Evolutionary conservation across 768 basidiomycete species (phyloP).

Genomic region (Rhodotorula diobovata): DNA sequence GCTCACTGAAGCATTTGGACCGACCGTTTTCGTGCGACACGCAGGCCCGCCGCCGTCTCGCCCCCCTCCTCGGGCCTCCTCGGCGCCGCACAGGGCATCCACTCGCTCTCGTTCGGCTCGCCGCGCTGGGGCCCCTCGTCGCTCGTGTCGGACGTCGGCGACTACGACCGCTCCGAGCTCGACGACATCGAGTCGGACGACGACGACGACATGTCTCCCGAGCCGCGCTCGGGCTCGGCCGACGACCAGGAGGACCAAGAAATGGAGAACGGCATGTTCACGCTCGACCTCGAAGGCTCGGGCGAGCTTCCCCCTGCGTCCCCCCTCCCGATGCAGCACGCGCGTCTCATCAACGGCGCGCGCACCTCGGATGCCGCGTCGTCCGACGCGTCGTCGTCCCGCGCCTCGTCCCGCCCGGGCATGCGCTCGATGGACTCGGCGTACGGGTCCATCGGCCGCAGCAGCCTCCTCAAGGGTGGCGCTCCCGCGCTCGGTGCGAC

Average conservation of each 20-base stretch:
- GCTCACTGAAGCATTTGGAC: no score
- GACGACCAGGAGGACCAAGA: constrained; percentile 31
- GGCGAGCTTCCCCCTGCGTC: constrained; percentile 17
- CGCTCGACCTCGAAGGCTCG: constrained; percentile 36
- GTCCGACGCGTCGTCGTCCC: constrained; percentile 7
- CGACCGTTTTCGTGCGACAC: background rate
- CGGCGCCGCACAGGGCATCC: constrained; percentile 41
- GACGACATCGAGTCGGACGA: constrained; percentile 29
- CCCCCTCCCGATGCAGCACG: constrained; percentile 13
- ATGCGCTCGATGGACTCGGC: constrained; percentile 21
- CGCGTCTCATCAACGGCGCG: background rate
- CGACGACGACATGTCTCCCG: constrained; percentile 20
- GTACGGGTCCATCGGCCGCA: constrained; percentile 14
- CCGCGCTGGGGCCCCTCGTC: constrained; percentile 33
- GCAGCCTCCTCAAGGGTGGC: background rate
- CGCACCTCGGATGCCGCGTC: background rate
- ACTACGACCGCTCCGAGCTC: constrained; percentile 22
- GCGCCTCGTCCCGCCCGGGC: constrained; percentile 8
- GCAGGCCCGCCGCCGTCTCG: constrained; percentile 44
- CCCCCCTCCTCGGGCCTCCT: constrained; percentile 43
- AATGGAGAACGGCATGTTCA: constrained; percentile 39
- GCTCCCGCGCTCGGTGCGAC: background rate
- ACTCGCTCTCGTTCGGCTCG: constrained; percentile 36
- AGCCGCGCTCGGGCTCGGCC: constrained; percentile 6
- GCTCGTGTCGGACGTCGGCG: constrained; percentile 26